phyloP scores from a whole-genome alignment of 495 filamentous ascomycete species.

The Talaromyces thailandensis region DNA sequence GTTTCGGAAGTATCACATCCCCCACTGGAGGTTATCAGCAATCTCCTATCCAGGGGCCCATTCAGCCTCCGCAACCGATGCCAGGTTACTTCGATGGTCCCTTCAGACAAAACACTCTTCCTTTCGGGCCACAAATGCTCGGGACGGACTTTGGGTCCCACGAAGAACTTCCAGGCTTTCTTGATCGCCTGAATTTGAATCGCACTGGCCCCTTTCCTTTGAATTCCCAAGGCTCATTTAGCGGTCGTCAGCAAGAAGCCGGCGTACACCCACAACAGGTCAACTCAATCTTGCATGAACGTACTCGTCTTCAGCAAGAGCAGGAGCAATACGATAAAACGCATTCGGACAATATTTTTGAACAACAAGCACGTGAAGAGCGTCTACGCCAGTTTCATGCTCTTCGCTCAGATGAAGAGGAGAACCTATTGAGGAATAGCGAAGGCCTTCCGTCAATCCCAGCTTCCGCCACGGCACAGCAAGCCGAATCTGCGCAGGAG shows the following conservation, averaged over 20 bases:
- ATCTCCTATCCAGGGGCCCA: slow-evolving; percentile 63
- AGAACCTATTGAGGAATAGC: slow-evolving; percentile 30
- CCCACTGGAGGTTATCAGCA: slow-evolving; percentile 64
- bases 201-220: slow-evolving; percentile 45
- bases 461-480: slow-evolving; percentile 4
- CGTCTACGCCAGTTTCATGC: slow-evolving; percentile 58
- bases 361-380: slow-evolving; percentile 45
- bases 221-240: slow-evolving; percentile 36
- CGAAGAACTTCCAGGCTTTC: slow-evolving; percentile 50
- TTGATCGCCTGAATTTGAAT: slow-evolving; percentile 50
- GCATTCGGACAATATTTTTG: slow-evolving; percentile 35
- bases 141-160: slow-evolving; percentile 45
- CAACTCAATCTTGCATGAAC: slow-evolving; percentile 49
- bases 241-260: slow-evolving; percentile 46
- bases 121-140: slow-evolving; percentile 42
- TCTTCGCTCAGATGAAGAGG: slow-evolving; percentile 44
- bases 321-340: slow-evolving; percentile 51
- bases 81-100: slow-evolving; percentile 66
- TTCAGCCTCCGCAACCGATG: slow-evolving; percentile 46
- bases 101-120: slow-evolving; percentile 26
- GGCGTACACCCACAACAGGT: slow-evolving; percentile 50
- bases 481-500: slow-evolving; percentile 13
- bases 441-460: slow-evolving; percentile 37
- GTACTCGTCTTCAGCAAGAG: slow-evolving; percentile 52
- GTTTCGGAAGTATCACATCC: slow-evolving; percentile 86